Evolutionary conservation across 345 rosid species (phyloP).

Genomic region (Microcos paniculata): DNA sequence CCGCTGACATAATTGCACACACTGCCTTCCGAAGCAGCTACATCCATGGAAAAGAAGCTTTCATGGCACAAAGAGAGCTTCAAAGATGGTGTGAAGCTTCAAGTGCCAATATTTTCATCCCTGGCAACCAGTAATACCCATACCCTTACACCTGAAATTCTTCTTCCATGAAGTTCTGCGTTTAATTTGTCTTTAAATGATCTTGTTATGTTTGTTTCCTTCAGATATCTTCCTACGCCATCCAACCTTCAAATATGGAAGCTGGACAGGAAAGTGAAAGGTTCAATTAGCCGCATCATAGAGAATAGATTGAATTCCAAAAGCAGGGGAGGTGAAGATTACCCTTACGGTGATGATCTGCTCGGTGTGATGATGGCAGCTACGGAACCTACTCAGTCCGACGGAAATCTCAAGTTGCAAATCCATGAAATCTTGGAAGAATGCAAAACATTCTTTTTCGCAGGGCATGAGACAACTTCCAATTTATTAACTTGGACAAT

Average conservation of each 20-base stretch:
- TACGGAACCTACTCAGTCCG: conserved; percentile 6
- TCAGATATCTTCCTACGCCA: conserved; percentile 48
- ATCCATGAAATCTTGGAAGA: conserved; percentile 54
- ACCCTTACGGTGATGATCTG: conserved; percentile 37
- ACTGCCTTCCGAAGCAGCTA: conserved; percentile 55
- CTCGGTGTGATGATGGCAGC: conserved; percentile 43
- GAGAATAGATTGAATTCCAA: conserved; percentile 24
- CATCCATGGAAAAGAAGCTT: conserved; percentile 40
- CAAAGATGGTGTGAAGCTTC: conserved; percentile 27
- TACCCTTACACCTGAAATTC: background rate
- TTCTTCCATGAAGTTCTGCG: background rate
- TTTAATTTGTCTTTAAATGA: background rate
- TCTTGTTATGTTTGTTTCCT: background rate
- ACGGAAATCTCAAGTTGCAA: conserved; percentile 21
- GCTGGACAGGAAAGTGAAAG: conserved; percentile 36
- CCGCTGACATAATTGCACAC: conserved; percentile 50
- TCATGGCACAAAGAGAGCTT: conserved; percentile 43
- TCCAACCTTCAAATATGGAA: conserved; percentile 44
- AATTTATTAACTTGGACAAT: conserved; percentile 56
- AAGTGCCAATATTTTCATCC: conserved; percentile 24
- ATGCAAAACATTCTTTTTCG: conserved; percentile 59
- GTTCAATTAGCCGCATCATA: conserved; percentile 26
- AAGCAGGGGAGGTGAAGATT: background rate
- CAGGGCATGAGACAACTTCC: conserved; percentile 48
- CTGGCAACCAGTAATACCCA: conserved; percentile 41